Evolutionary conservation across 2,329 filamentous ascomycete genomes (phyloP).

Genomic region (Gliomastix tumulicola): DNA sequence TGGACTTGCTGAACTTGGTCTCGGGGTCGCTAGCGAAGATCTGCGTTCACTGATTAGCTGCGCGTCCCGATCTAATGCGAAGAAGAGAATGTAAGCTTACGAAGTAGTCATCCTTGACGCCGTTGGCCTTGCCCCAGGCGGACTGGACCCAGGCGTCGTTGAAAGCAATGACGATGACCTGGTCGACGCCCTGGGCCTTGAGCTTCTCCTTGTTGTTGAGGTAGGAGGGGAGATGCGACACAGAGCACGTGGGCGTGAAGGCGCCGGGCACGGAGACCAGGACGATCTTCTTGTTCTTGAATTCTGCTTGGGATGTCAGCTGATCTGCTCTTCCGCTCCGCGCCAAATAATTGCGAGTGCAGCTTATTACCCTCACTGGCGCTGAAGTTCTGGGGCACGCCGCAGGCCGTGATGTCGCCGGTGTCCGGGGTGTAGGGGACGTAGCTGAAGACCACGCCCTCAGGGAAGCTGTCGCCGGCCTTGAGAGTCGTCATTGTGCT

Average conservation of each 20-base stretch:
- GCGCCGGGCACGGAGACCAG: constrained; percentile 57
- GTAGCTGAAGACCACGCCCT: constrained; percentile 76
- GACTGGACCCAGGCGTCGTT: constrained; percentile 87
- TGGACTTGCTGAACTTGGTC: constrained; percentile 66
- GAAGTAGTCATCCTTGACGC: constrained; percentile 60
- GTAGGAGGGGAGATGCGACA: constrained; percentile 74
- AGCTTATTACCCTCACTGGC: constrained; percentile 70
- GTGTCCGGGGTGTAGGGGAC: constrained; percentile 68
- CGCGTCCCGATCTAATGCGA: background rate
- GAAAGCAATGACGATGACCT: constrained; percentile 72
- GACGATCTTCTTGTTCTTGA: constrained; percentile 49
- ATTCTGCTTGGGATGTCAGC: no score
- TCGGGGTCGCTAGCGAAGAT: constrained; percentile 69
- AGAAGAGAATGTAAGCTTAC: constrained; percentile 23
- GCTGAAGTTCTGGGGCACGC: constrained; percentile 69
- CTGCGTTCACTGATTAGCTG: constrained; percentile 17
- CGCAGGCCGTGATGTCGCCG: constrained; percentile 65
- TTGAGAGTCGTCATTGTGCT: constrained; percentile 57
- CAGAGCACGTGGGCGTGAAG: constrained; percentile 84
- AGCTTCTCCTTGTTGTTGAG: constrained; percentile 63
- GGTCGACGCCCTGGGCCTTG: constrained; percentile 74
- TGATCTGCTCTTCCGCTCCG: no score
- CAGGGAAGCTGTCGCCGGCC: constrained; percentile 76
- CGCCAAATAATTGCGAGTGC: no score
- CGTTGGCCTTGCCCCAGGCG: constrained; percentile 85